These are phyloP conservation scores for Ogataea zsoltii DNA, from an alignment of 805 yeast species.

Conservation along the genomic window DNA sequence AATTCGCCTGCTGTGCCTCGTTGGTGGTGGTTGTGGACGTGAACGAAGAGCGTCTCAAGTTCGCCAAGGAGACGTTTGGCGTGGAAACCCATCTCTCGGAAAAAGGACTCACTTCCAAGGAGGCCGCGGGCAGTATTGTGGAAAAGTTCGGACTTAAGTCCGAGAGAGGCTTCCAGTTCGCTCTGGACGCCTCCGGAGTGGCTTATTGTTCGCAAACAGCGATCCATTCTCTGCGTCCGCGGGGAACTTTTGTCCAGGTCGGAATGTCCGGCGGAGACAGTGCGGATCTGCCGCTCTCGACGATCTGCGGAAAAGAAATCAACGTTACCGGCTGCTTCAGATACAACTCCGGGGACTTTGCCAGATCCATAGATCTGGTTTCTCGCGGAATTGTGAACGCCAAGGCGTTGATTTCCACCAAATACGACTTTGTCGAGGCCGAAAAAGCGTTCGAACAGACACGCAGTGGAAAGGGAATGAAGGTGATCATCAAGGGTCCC, in stretches of 20 bases:
- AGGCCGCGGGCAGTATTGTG: constrained; percentile 21
- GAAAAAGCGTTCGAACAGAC: constrained; percentile 13
- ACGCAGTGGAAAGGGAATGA: constrained; percentile 12
- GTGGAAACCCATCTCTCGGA: constrained; percentile 14
- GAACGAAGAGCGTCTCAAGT: constrained; percentile 28
- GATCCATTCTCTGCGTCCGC: constrained; percentile 22
- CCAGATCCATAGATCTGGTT: constrained; percentile 10
- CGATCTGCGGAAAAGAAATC: constrained; percentile 13
- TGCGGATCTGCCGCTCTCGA: constrained; percentile 12
- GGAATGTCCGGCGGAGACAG: constrained; percentile 25
- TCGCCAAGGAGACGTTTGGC: constrained; percentile 26
- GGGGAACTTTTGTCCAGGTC: constrained; percentile 27
- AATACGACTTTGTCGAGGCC: constrained; percentile 9
- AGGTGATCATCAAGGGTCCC: constrained; percentile 11
- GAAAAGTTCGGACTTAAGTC: constrained; percentile 8
- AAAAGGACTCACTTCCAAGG: constrained; percentile 21
- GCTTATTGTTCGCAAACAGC: constrained; percentile 17
- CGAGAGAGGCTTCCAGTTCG: constrained; percentile 10
- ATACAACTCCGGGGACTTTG: constrained; percentile 12
- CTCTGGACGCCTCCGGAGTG: constrained; percentile 17
- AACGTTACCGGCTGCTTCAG: constrained; percentile 12
- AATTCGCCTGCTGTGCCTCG: constrained; percentile 12
- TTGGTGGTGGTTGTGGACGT: constrained; percentile 14
- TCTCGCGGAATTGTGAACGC: constrained; percentile 11
- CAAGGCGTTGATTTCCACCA: constrained; percentile 8